Percentiles rank a stretch among this genome's conserved stretches.
phyloP scores from a whole-genome alignment of 176 grass and related monocot genomes.

The Triticum monococcum region DNA sequence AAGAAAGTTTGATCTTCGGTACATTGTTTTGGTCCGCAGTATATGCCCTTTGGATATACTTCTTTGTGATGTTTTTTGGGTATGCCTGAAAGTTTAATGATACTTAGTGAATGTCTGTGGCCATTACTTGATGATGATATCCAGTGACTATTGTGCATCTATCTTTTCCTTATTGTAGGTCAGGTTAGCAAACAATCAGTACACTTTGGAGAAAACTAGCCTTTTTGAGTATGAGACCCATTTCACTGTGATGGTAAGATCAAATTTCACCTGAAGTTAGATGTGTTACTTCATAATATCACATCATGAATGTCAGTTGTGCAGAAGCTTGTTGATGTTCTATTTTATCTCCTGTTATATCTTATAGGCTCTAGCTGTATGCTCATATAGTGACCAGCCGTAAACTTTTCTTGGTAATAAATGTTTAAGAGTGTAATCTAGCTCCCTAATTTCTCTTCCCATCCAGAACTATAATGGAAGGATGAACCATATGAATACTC shows the following conservation, averaged over 20 bases:
- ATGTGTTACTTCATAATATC: not conserved
- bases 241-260: conserved; percentile 96
- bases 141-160: conserved; percentile 28
- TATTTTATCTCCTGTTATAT: not conserved
- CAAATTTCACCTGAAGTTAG: not conserved
- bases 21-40: conserved; percentile 85
- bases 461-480: conserved; percentile 87
- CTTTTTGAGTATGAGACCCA: conserved; percentile 99
- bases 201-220: conserved; percentile 87
- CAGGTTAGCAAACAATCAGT: conserved; percentile 88
- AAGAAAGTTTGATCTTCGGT: conserved; percentile 95
- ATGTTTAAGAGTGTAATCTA: not conserved
- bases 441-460: conserved; percentile 11
- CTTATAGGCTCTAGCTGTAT: not conserved
- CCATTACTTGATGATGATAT: conserved; percentile 14
- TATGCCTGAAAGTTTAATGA: conserved; percentile 39
- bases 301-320: conserved; percentile 16
- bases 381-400: not conserved
- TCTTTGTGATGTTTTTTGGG: conserved; percentile 91
- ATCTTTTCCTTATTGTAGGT: conserved; percentile 52
- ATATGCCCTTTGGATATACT: conserved; percentile 86
- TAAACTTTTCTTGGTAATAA: not conserved
- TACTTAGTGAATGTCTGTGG: conserved; percentile 14
- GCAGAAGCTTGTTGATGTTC: not conserved
- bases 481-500: conserved; percentile 85